These are phyloP conservation scores for Quercus aquifolioides DNA, from an alignment of 306 rosid species.

Conservation along the genomic window DNA sequence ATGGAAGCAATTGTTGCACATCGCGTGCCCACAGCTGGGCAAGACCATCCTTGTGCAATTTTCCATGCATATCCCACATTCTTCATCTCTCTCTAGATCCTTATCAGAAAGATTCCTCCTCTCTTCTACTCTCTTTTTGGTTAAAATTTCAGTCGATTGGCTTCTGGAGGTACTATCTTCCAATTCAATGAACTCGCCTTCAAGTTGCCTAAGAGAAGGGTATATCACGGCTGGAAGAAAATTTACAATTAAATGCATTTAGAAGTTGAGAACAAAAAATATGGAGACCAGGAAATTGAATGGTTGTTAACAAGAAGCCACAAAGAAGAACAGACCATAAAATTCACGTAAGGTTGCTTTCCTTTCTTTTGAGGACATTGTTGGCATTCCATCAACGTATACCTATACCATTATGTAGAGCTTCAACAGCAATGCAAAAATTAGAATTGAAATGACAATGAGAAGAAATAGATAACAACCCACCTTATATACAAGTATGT, in stretches of 20 bases:
- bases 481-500: constrained; percentile 60
- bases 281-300: background rate
- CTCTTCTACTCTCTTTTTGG: constrained; percentile 32
- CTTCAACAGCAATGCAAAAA: constrained; percentile 5
- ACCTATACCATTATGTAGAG: constrained; percentile 38
- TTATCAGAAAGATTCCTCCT: constrained; percentile 15
- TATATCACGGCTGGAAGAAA: constrained; percentile 63
- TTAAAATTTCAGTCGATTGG: constrained; percentile 20
- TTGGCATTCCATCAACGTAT: constrained; percentile 59
- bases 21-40: constrained; percentile 73
- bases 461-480: background rate
- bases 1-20: constrained; percentile 70
- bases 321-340: constrained; percentile 39
- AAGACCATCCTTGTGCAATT: constrained; percentile 52
- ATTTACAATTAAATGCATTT: constrained; percentile 9
- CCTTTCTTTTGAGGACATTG: constrained; percentile 59
- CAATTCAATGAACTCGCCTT: constrained; percentile 41
- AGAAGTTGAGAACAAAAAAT: background rate
- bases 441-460: background rate
- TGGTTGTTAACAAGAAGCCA: constrained; percentile 1
- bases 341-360: constrained; percentile 62
- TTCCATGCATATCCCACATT: constrained; percentile 87
- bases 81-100: constrained; percentile 52
- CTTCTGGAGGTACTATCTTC: constrained; percentile 26
- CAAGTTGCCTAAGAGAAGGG: constrained; percentile 68